Conservation (phyloP, 2,329 filamentous ascomycete species). For the Proliferodiscus dingleyae region DNA sequence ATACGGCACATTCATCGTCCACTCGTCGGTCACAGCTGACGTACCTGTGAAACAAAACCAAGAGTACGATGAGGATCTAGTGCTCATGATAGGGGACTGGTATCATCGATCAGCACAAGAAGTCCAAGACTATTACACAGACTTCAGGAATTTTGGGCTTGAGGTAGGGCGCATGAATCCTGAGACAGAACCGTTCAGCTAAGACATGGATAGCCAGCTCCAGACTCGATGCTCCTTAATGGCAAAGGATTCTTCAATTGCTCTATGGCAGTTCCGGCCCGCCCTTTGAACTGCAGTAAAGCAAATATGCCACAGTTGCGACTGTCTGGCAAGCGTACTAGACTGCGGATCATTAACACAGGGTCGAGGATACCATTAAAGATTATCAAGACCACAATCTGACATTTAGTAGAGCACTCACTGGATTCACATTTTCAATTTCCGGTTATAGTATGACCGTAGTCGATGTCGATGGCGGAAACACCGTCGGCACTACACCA, state of each 20-base stretch:
- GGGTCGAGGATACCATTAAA: slow-evolving; percentile 28
- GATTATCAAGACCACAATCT: not conserved
- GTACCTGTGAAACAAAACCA: slow-evolving; percentile 19
- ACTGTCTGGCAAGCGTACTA: slow-evolving; percentile 24
- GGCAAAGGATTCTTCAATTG: slow-evolving; percentile 42
- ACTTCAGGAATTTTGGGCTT: slow-evolving; percentile 38
- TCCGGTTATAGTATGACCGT: slow-evolving; percentile 30
- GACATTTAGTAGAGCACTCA: slow-evolving; percentile 31
- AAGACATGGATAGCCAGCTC: slow-evolving; percentile 36
- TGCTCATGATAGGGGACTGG: slow-evolving; percentile 44
- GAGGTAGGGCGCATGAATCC: slow-evolving; percentile 28
- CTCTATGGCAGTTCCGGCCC: slow-evolving; percentile 38
- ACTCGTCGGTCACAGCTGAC: slow-evolving; percentile 27
- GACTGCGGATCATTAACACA: slow-evolving; percentile 39
- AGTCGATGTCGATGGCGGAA: slow-evolving; percentile 38
- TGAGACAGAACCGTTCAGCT: not conserved
- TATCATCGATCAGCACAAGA: slow-evolving; percentile 39
- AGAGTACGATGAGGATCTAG: slow-evolving; percentile 35
- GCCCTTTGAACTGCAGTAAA: slow-evolving; percentile 39
- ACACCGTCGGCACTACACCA: slow-evolving; percentile 27
- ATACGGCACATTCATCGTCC: slow-evolving; percentile 41
- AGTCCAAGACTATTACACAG: slow-evolving; percentile 39
- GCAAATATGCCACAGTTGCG: slow-evolving; percentile 15
- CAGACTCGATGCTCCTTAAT: slow-evolving; percentile 43
- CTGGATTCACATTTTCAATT: slow-evolving; percentile 35